Evolutionary conservation across 495 filamentous ascomycete genomes (phyloP).

Genomic region (Aspergillus panamensis): DNA sequence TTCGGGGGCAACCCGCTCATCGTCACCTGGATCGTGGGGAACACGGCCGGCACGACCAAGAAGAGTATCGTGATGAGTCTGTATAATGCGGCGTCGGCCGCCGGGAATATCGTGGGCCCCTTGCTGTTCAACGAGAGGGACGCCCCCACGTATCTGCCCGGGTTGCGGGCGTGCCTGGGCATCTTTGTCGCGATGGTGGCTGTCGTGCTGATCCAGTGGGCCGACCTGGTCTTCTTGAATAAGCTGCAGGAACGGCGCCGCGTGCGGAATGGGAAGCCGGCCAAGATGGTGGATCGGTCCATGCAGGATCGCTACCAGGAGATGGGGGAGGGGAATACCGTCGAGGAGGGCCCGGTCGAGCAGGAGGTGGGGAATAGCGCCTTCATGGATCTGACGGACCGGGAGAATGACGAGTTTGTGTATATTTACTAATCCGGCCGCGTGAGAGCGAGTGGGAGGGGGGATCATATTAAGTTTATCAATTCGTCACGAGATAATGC

Average conservation of each 20-base stretch:
- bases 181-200: conserved; percentile 53
- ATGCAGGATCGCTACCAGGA: conserved; percentile 44
- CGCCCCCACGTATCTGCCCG: conserved; percentile 51
- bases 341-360: conserved; percentile 20
- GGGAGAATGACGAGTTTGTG: conserved; percentile 65
- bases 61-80: conserved; percentile 53
- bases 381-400: conserved; percentile 57
- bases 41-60: conserved; percentile 49
- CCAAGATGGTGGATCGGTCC: conserved; percentile 51
- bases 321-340: conserved; percentile 22
- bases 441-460: too few species aligned
- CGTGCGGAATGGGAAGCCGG: conserved; percentile 55
- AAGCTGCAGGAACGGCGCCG: conserved; percentile 48
- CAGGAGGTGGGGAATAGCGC: conserved; percentile 36
- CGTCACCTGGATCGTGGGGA: conserved; percentile 50
- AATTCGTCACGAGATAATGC: too few species aligned
- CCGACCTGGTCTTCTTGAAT: conserved; percentile 52
- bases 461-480: too few species aligned
- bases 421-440: conserved; percentile 67
- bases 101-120: conserved; percentile 49
- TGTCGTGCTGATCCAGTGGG: conserved; percentile 49
- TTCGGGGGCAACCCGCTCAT: conserved; percentile 51
- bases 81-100: conserved; percentile 42
- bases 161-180: conserved; percentile 51
- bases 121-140: conserved; percentile 42